phyloP scores from a whole-genome alignment of 176 grass and related monocot species.

The Rhynchospora tenuis region DNA sequence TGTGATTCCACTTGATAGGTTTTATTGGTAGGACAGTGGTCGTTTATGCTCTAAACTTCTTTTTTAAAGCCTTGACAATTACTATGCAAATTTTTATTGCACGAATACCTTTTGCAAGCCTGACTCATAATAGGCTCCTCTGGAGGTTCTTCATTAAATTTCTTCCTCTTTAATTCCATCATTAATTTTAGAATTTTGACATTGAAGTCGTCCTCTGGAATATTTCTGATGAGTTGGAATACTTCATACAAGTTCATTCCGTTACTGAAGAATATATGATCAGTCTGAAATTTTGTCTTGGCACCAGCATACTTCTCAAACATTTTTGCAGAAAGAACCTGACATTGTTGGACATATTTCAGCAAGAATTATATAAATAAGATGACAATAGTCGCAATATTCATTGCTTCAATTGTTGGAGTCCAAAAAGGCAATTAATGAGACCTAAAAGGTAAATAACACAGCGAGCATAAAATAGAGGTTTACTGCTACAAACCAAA shows the following conservation, averaged over 20 bases:
- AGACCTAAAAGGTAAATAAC: not conserved
- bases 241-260: conserved; percentile 42
- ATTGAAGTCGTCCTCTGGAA: not conserved
- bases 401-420: not conserved
- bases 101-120: conserved; percentile 19
- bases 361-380: not conserved
- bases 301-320: conserved; percentile 49
- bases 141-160: not conserved
- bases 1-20: too few relatives aligned
- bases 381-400: not conserved
- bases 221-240: conserved; percentile 26
- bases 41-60: not conserved
- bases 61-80: not conserved
- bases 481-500: not conserved
- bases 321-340: conserved; percentile 39
- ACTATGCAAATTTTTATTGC: not conserved
- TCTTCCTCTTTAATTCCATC: not conserved
- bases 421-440: not conserved
- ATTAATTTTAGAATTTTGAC: conserved; percentile 14
- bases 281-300: conserved; percentile 35
- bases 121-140: not conserved
- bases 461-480: not conserved
- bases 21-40: too few relatives aligned
- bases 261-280: conserved; percentile 51
- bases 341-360: not conserved